Conservation (phyloP, 441 rosid genomes). For the Melastoma candidum region DNA sequence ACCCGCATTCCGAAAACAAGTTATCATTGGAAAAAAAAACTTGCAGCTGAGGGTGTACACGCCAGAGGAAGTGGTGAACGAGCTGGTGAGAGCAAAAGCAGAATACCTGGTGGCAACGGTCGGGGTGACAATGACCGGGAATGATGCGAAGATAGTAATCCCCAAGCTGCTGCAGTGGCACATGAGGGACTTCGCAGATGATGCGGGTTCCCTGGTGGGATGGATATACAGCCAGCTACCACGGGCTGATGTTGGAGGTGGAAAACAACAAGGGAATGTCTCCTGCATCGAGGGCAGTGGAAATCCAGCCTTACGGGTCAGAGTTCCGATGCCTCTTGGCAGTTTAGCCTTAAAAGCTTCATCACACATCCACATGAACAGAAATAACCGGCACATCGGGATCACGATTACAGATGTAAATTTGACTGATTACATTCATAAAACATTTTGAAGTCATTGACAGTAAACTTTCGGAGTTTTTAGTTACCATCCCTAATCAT, state of each 20-base stretch:
- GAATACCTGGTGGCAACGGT: slow-evolving; percentile 76
- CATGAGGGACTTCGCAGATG: slow-evolving; percentile 83
- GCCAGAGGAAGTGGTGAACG: slow-evolving; percentile 58
- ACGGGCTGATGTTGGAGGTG: slow-evolving; percentile 62
- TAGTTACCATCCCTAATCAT: no score
- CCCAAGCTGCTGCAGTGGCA: slow-evolving; percentile 80
- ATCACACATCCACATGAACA: background rate
- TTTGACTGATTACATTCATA: no score
- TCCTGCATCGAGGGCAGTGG: slow-evolving; percentile 37
- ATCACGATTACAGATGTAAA: no score
- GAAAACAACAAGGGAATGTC: slow-evolving; percentile 44
- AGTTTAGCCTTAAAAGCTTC: slow-evolving; percentile 19
- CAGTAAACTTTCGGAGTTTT: no score
- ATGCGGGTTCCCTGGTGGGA: slow-evolving; percentile 64
- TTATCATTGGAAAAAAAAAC: slow-evolving; percentile 1
- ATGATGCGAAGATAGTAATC: slow-evolving; percentile 68
- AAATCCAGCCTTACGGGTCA: slow-evolving; percentile 64
- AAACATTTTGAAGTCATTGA: no score
- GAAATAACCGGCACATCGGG: no score
- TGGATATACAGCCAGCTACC: slow-evolving; percentile 90
- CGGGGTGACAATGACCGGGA: slow-evolving; percentile 33
- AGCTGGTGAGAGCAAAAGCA: slow-evolving; percentile 55
- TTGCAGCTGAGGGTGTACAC: slow-evolving; percentile 72
- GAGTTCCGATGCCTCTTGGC: slow-evolving; percentile 72
- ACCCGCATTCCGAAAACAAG: no score